These are phyloP conservation scores for Glycine tomentella DNA, from an alignment of 306 rosid species.

Conservation along the genomic window DNA sequence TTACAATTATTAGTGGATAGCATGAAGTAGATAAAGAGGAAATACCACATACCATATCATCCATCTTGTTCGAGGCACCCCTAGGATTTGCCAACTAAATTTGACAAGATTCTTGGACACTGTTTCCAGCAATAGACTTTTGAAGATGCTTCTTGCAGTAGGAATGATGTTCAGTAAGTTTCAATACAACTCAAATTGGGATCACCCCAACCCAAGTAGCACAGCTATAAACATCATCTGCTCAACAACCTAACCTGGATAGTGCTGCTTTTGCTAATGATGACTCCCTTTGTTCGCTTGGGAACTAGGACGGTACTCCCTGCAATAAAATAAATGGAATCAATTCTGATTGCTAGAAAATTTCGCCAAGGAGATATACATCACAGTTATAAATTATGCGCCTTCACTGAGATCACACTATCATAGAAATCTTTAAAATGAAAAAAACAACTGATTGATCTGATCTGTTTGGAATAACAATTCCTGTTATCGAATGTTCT, in stretches of 20 bases:
- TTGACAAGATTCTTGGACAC: constrained; percentile 13
- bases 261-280: constrained; percentile 20
- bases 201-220: constrained; percentile 20
- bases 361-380: neutral
- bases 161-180: constrained; percentile 18
- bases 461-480: constrained; percentile 15
- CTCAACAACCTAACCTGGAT: constrained; percentile 2
- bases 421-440: constrained; percentile 27
- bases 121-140: constrained; percentile 15
- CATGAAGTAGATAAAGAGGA: constrained; percentile 12
- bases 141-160: neutral
- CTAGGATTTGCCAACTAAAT: constrained; percentile 31
- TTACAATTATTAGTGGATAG: neutral
- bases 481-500: constrained; percentile 9
- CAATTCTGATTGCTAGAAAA: neutral
- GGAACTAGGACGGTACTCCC: constrained; percentile 28
- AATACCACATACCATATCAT: constrained; percentile 39
- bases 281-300: constrained; percentile 28
- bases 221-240: constrained; percentile 23
- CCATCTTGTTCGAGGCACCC: constrained; percentile 23
- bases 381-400: neutral
- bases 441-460: constrained; percentile 28
- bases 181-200: constrained; percentile 32
- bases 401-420: neutral
- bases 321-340: constrained; percentile 23